These are phyloP conservation scores for Dovyalis caffra DNA, from an alignment of 345 rosid genomes.

Conservation along the genomic window DNA sequence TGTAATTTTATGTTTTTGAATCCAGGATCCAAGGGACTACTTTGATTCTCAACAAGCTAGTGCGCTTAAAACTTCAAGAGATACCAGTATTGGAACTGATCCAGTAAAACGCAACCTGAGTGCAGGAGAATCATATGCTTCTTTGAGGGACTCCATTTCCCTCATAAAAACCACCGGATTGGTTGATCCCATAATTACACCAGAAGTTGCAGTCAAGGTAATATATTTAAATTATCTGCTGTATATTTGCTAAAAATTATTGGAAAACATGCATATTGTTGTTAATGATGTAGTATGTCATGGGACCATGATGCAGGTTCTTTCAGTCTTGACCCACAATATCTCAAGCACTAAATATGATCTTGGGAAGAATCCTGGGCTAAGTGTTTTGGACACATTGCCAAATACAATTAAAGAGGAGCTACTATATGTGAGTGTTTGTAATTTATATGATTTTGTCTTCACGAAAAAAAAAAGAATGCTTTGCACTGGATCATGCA, in stretches of 20 bases:
- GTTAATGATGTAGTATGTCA: conserved; percentile 1
- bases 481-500: conserved; percentile 1
- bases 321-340: conserved; percentile 66
- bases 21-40: conserved; percentile 93
- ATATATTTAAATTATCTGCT: conserved; percentile 1
- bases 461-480: neutral
- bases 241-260: neutral
- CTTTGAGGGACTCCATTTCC: conserved; percentile 61
- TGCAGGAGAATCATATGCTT: conserved; percentile 58
- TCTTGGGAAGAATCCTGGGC: conserved; percentile 70
- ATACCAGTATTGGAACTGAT: conserved; percentile 36
- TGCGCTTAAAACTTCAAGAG: conserved; percentile 52
- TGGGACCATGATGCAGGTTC: conserved; percentile 54
- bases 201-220: conserved; percentile 82
- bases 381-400: conserved; percentile 75
- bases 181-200: conserved; percentile 58
- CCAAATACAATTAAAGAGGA: conserved; percentile 70
- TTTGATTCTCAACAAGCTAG: conserved; percentile 93
- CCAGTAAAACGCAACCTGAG: conserved; percentile 40
- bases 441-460: neutral
- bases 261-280: conserved; percentile 6
- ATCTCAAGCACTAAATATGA: conserved; percentile 79
- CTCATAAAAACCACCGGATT: conserved; percentile 51
- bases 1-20: conserved; percentile 18
- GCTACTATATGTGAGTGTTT: conserved; percentile 60